Base-by-base conservation (phyloP, 192 early-diverging fungal genomes). In the Cetraspora pellucida region DNA sequence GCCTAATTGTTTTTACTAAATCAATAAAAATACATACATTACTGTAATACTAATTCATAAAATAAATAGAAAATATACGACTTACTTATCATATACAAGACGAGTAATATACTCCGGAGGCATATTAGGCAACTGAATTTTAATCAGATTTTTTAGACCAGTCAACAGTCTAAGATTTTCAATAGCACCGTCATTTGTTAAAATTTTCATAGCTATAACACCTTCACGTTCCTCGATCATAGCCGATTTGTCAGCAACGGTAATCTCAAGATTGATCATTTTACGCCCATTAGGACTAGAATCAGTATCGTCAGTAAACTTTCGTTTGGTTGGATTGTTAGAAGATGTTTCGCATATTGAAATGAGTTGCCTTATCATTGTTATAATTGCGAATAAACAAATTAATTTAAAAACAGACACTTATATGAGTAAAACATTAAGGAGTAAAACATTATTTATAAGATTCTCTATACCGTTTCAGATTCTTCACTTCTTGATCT, bases 41-140 rank as follows among this genome's bases (percentile, higher is more conserved):
- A 14, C 16, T 16, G 13, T 54, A 54, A 54, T 54, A 54, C 5
- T 54, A 54, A 54, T 17, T 17, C 13, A 52, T 4, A 52, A 11
- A 52, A 17, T 28, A 30, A 11, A 28, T 27, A 28, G 14, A 5
- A 37, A 30, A 28, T 16, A 16, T 13, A 30, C 14, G 14, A 30
- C 19, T 44, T 44, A 65, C 63, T 92, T 95, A 65, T 98, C 97
- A 80, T 96, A 98, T 0, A 98, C 97, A 25, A 99, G 87, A 14
- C 96, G 88, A 0, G 96, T 94, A 78, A 99, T 98, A 77, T 99
- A 99, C 77, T 98, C 96, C 74, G 94, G 92, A 17, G 98, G 98
- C 98, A 99, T 99, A 74, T 97, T 98, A 27, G 98, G 98, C 72
- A 99, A 84, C 75, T 99, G 98, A 59, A 93, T 95, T 77, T 97